Evolutionary conservation across 2,329 filamentous ascomycete species (phyloP).

Genomic region (Xylariaceae sp.): DNA sequence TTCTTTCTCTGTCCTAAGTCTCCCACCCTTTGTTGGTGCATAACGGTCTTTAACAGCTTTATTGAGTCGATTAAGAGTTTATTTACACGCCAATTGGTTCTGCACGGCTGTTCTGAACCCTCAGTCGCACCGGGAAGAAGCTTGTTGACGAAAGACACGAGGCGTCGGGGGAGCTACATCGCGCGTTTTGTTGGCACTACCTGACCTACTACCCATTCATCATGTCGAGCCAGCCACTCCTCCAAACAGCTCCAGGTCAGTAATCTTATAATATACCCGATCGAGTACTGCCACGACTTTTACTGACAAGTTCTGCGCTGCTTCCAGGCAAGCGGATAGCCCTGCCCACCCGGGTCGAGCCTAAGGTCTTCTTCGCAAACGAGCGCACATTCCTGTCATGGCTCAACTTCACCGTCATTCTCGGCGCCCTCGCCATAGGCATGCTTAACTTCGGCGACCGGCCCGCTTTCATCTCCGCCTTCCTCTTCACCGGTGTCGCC

Average conservation of each 20-base stretch:
- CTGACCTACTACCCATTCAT: neutral
- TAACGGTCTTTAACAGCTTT: too few relatives aligned
- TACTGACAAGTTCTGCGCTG: constrained; percentile 1
- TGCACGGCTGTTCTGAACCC: neutral
- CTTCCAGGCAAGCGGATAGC: constrained; percentile 89
- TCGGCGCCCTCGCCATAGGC: constrained; percentile 91
- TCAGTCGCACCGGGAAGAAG: too few relatives aligned
- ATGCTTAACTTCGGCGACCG: constrained; percentile 97
- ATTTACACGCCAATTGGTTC: neutral
- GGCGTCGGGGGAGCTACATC: too few relatives aligned
- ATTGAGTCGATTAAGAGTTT: too few relatives aligned
- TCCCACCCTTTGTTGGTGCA: too few relatives aligned
- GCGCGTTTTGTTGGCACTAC: too few relatives aligned
- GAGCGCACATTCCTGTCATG: constrained; percentile 98
- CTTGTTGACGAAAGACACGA: too few relatives aligned
- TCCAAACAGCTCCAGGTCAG: constrained; percentile 86
- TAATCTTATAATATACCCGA: constrained; percentile 3
- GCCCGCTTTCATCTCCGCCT: constrained; percentile 88
- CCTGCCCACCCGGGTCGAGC: constrained; percentile 94
- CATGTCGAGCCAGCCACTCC: constrained; percentile 96
- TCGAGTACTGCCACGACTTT: neutral
- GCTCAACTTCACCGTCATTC: constrained; percentile 99
- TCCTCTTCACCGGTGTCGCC: constrained; percentile 88
- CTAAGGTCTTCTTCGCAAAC: constrained; percentile 99
- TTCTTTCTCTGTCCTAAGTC: too few relatives aligned